phyloP scores from a whole-genome alignment of 2,329 filamentous ascomycete species.

The Rhynchosporium agropyri region DNA sequence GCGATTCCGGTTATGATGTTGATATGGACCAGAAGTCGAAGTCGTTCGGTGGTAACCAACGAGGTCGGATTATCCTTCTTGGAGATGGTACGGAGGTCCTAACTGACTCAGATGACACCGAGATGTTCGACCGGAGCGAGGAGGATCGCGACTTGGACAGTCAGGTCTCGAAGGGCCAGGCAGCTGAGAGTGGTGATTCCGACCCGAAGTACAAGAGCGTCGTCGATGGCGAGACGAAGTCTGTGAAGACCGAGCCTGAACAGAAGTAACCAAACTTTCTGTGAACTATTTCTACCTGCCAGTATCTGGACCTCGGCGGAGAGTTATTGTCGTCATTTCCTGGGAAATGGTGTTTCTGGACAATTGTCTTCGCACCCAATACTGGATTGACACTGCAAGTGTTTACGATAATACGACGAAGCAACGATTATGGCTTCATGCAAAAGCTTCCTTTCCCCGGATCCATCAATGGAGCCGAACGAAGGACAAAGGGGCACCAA shows the following conservation, averaged over 20 bases:
- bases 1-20: slow-evolving; percentile 75
- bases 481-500: slow-evolving; percentile 16
- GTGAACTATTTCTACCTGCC: slow-evolving; percentile 9
- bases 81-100: slow-evolving; percentile 93
- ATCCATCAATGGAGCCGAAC: slow-evolving; percentile 20
- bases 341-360: slow-evolving; percentile 33
- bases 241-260: slow-evolving; percentile 25
- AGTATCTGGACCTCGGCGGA: slow-evolving; percentile 1
- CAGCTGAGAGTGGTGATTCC: slow-evolving; percentile 17
- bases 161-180: slow-evolving; percentile 71
- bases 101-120: slow-evolving; percentile 84
- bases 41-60: slow-evolving; percentile 69
- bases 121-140: slow-evolving; percentile 92
- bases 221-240: slow-evolving; percentile 27
- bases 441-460: slow-evolving; percentile 27
- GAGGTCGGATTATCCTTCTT: slow-evolving; percentile 87
- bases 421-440: slow-evolving; percentile 27
- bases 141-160: slow-evolving; percentile 82
- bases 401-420: slow-evolving; percentile 30
- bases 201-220: slow-evolving; percentile 33
- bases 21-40: slow-evolving; percentile 67
- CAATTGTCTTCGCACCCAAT: slow-evolving; percentile 29
- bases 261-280: slow-evolving; percentile 24
- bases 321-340: slow-evolving; percentile 13
- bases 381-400: slow-evolving; percentile 33